phyloP scores from a whole-genome alignment of 108 stramenopile genomes.

The Skeletonema grethae region DNA sequence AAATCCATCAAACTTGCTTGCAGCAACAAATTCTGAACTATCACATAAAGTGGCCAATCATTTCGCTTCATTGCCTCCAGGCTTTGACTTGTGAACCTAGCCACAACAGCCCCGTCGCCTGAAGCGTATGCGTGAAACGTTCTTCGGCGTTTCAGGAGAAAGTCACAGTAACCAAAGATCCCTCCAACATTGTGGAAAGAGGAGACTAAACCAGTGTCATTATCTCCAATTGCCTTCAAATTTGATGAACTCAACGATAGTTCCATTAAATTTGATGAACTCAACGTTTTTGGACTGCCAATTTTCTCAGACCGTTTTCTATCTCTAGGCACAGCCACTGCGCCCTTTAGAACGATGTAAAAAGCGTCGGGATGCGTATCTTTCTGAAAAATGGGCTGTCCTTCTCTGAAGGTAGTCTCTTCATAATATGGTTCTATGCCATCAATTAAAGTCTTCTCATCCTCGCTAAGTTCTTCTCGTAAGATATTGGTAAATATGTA shows the following conservation, averaged over 20 bases:
- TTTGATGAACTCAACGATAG: conserved; percentile 19
- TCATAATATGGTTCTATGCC: conserved; percentile 45
- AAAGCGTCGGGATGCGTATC: conserved; percentile 65
- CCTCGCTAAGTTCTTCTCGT: conserved; percentile 18
- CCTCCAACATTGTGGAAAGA: conserved; percentile 54
- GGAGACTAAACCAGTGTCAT: conserved; percentile 8
- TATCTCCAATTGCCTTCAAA: conserved; percentile 26
- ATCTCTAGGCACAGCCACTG: conserved; percentile 55
- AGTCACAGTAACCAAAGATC: conserved; percentile 81
- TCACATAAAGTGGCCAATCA: conserved; percentile 47
- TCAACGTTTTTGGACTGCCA: conserved; percentile 6
- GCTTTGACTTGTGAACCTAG: conserved; percentile 54
- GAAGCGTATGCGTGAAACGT: conserved; percentile 63
- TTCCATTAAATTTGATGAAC: conserved; percentile 21
- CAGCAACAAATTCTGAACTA: conserved; percentile 67
- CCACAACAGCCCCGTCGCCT: conserved; percentile 61
- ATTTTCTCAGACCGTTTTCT: conserved; percentile 24
- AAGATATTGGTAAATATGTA: conserved; percentile 24
- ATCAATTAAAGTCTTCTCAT: conserved; percentile 21
- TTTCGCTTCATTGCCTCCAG: conserved; percentile 56
- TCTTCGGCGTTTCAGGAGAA: conserved; percentile 63
- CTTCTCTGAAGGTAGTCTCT: conserved; percentile 39
- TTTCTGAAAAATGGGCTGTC: conserved; percentile 52
- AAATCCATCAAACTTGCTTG: conserved; percentile 71
- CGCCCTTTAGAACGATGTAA: conserved; percentile 67